Evolutionary conservation across 768 basidiomycete genomes (phyloP).

Genomic region (Omphalotus guepiniiformis): DNA sequence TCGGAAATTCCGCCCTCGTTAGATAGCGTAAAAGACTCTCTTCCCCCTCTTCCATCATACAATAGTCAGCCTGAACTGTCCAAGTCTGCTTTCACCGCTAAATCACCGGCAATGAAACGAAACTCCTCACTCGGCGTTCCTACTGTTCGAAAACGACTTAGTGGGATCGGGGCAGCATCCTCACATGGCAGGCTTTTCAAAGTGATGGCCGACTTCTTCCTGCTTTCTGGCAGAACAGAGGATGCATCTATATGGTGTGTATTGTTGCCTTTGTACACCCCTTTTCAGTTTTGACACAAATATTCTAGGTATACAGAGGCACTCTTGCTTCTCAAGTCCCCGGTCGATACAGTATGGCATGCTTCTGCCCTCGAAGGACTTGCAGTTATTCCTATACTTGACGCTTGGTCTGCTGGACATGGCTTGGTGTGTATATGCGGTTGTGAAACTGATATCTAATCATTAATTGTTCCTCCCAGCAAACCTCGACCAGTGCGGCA

Average conservation of each 20-base stretch:
- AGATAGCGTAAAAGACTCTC: slow-evolving; percentile 45
- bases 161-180: slow-evolving; percentile 61
- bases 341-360: slow-evolving; percentile 84
- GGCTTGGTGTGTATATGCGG: slow-evolving; percentile 52
- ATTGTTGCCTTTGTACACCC: neutral
- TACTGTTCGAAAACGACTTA: slow-evolving; percentile 52
- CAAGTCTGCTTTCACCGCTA: slow-evolving; percentile 30
- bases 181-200: slow-evolving; percentile 87
- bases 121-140: slow-evolving; percentile 42
- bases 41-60: slow-evolving; percentile 42
- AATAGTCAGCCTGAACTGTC: slow-evolving; percentile 57
- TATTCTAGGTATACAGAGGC: slow-evolving; percentile 79
- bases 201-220: slow-evolving; percentile 82
- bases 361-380: slow-evolving; percentile 85
- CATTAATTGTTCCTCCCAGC: slow-evolving; percentile 32
- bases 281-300: slow-evolving; percentile 2
- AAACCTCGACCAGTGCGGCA: slow-evolving; percentile 43
- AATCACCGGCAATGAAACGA: slow-evolving; percentile 46
- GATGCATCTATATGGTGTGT: slow-evolving; percentile 79
- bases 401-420: slow-evolving; percentile 78
- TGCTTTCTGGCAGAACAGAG: slow-evolving; percentile 79
- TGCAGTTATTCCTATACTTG: slow-evolving; percentile 72
- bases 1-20: slow-evolving; percentile 59
- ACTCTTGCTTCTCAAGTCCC: slow-evolving; percentile 64
- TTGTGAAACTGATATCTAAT: slow-evolving; percentile 7